These are phyloP conservation scores for Passiflora organensis DNA, from an alignment of 345 rosid genomes.

Conservation along the genomic window DNA sequence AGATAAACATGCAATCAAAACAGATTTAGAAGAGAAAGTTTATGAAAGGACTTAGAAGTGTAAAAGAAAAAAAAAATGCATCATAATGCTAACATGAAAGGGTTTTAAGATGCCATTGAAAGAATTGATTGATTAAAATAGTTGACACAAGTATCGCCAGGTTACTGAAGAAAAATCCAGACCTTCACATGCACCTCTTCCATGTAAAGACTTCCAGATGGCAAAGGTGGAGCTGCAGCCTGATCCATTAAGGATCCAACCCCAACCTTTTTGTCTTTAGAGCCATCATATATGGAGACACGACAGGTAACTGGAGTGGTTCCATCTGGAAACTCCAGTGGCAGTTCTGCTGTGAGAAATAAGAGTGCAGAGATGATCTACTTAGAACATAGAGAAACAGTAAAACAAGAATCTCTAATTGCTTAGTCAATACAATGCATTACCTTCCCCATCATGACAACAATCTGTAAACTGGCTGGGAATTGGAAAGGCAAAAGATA, in stretches of 20 bases:
- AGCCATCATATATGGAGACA: constrained; percentile 76
- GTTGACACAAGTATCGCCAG: neutral
- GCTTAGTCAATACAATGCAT: neutral
- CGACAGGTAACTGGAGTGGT: constrained; percentile 98
- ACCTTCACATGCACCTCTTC: constrained; percentile 94
- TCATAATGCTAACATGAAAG: constrained; percentile 1
- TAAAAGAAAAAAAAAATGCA: neutral
- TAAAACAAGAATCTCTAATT: neutral
- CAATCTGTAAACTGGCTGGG: constrained; percentile 85
- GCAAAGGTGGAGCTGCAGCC: constrained; percentile 76
- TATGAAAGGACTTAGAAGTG: too few relatives aligned
- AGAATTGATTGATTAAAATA: constrained; percentile 5
- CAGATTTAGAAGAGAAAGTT: too few relatives aligned
- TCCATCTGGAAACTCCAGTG: constrained; percentile 97
- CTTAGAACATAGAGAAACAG: constrained; percentile 4
- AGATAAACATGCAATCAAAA: constrained; percentile 1
- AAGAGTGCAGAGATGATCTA: constrained; percentile 1
- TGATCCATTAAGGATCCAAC: constrained; percentile 77
- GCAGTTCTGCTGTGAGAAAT: constrained; percentile 63
- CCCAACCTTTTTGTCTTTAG: constrained; percentile 82
- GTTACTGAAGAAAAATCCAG: constrained; percentile 15
- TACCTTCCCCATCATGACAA: constrained; percentile 83
- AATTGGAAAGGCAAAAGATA: constrained; percentile 96
- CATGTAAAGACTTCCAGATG: constrained; percentile 81
- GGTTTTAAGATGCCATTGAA: constrained; percentile 5